phyloP scores from a whole-genome alignment of 306 rosid species.

The Alnus rubra region DNA sequence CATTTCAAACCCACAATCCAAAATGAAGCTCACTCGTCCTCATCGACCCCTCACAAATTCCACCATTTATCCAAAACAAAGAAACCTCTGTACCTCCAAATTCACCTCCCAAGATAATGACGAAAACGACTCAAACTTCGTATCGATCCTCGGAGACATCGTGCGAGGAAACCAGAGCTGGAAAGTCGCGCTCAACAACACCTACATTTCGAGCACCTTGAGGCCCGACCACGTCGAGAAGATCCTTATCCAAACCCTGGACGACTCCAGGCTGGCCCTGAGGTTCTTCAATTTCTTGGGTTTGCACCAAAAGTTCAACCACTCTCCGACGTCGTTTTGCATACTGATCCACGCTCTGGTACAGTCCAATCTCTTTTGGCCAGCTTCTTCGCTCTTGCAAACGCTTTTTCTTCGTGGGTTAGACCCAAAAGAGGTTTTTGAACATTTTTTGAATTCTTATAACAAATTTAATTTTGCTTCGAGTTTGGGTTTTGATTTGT shows the following conservation, averaged over 20 bases:
- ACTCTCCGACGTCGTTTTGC: conserved; percentile 70
- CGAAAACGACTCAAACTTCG: conserved; percentile 53
- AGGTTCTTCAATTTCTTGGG: conserved; percentile 93
- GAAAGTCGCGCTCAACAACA: conserved; percentile 57
- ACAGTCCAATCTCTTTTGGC: conserved; percentile 61
- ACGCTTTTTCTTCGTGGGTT: conserved; percentile 72
- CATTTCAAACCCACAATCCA: conserved; percentile 5
- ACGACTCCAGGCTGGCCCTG: conserved; percentile 72
- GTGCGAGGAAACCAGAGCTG: conserved; percentile 80
- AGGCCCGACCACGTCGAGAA: conserved; percentile 66
- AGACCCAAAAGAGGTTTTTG: conserved; percentile 52
- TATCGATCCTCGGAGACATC: conserved; percentile 48
- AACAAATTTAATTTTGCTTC: conserved; percentile 40
- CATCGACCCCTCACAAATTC: conserved; percentile 24
- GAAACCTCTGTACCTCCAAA: conserved; percentile 30
- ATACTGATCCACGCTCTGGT: conserved; percentile 73
- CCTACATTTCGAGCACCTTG: conserved; percentile 52
- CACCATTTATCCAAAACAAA: conserved; percentile 21
- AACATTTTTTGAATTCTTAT: conserved; percentile 40
- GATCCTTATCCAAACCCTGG: conserved; percentile 53
- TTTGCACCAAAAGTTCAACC: conserved; percentile 67
- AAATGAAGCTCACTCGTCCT: conserved; percentile 47
- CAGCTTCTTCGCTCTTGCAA: conserved; percentile 75
- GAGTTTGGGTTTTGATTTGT: conserved; percentile 75
- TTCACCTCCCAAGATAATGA: conserved; percentile 28